Conservation (phyloP, 345 rosid species). For the Camelina neglecta region DNA sequence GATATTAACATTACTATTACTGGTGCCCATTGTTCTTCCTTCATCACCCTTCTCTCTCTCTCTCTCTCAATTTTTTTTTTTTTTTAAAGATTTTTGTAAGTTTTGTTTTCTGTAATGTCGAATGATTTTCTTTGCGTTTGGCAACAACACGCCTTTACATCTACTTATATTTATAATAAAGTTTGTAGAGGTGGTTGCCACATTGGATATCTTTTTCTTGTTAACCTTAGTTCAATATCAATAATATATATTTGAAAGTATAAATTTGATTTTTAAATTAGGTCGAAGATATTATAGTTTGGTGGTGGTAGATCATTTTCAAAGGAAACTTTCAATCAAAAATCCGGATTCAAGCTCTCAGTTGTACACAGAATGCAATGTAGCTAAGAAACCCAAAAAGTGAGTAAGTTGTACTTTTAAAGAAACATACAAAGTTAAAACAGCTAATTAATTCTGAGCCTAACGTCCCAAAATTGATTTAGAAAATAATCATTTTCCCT, state of each 20-base stretch:
- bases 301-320: conserved; percentile 21
- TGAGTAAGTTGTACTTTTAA: conserved; percentile 3
- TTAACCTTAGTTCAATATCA: not conserved
- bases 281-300: conserved; percentile 9
- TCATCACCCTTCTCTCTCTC: conserved; percentile 20
- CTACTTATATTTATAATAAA: conserved; percentile 35
- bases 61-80: not conserved
- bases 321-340: conserved; percentile 7
- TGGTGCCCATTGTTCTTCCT: conserved; percentile 53
- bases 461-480: not conserved
- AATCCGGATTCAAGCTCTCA: not conserved
- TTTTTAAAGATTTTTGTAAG: not conserved
- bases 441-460: no score
- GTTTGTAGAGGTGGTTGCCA: conserved; percentile 17
- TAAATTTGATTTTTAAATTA: conserved; percentile 5
- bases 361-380: conserved; percentile 16
- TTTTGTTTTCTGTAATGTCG: conserved; percentile 28
- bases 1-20: conserved; percentile 51
- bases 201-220: conserved; percentile 5
- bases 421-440: not conserved
- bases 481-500: not conserved
- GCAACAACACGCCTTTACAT: conserved; percentile 31
- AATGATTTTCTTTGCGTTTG: conserved; percentile 38
- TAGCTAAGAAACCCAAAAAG: not conserved
- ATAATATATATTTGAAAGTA: not conserved